Conservation (phyloP, 2,329 filamentous ascomycete genomes). For the Pyrenophora graminea region DNA sequence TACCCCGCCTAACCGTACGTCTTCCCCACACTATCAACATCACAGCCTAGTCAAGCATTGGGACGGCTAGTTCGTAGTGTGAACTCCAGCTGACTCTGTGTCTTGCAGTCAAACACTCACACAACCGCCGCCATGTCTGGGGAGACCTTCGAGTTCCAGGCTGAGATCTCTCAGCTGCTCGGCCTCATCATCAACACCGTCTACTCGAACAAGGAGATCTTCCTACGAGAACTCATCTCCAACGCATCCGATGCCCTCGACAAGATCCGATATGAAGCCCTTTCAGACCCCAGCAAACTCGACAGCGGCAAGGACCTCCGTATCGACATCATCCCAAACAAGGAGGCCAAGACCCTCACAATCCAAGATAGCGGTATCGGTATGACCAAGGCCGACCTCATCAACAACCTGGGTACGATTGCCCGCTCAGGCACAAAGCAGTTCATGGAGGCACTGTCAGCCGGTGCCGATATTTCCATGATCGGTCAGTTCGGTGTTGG, state of each 20-base stretch:
- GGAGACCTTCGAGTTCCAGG: constrained; percentile 99
- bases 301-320: constrained; percentile 97
- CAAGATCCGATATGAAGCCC: constrained; percentile 99
- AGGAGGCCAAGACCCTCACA: constrained; percentile 95
- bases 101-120: constrained; percentile 21
- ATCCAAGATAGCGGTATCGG: constrained; percentile 98
- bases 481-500: constrained; percentile 99
- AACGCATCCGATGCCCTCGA: constrained; percentile 98
- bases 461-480: constrained; percentile 99
- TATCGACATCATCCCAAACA: constrained; percentile 98
- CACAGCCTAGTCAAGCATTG: constrained; percentile 11
- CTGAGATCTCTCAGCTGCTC: constrained; percentile 99
- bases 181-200: constrained; percentile 99
- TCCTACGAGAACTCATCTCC: constrained; percentile 97
- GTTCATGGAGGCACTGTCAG: constrained; percentile 99
- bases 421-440: constrained; percentile 99
- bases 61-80: neutral
- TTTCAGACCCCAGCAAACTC: constrained; percentile 96
- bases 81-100: constrained; percentile 14
- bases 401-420: constrained; percentile 99
- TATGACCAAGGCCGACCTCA: constrained; percentile 99
- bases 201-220: constrained; percentile 99
- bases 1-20: constrained; percentile 27
- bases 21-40: constrained; percentile 15
- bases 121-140: constrained; percentile 67